Percentiles rank a stretch among this genome's conserved stretches.
Conservation (phyloP, 352 stramenopile species). For the Pythium rhizo-oryzae region DNA sequence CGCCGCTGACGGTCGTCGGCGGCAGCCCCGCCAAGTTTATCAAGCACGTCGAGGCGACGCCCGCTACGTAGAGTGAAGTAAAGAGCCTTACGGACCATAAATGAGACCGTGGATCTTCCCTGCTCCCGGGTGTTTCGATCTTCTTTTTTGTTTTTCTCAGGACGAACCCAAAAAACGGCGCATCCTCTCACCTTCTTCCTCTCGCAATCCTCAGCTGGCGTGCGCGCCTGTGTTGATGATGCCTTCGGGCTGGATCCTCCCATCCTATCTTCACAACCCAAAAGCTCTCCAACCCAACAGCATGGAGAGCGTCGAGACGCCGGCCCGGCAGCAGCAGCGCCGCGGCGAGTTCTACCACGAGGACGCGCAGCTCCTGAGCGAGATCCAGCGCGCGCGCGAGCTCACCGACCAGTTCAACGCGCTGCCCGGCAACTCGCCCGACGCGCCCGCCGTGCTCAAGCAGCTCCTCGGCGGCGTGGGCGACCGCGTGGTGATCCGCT, state of each 20-base stretch:
- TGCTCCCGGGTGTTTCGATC: not conserved
- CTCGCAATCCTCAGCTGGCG: not conserved
- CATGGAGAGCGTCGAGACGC: not conserved
- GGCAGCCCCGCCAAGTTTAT: constrained; percentile 83
- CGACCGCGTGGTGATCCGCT: constrained; percentile 56
- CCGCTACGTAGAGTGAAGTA: not conserved
- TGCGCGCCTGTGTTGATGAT: not conserved
- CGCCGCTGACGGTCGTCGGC: constrained; percentile 62
- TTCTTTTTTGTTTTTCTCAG: not conserved
- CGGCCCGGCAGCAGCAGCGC: constrained; percentile 58
- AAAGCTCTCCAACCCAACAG: not conserved
- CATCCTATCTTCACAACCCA: not conserved
- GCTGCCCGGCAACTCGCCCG: constrained; percentile 22
- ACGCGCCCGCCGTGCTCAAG: constrained; percentile 29
- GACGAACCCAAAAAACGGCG: not conserved
- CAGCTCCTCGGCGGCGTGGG: constrained; percentile 50
- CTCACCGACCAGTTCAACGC: constrained; percentile 51
- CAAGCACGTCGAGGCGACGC: constrained; percentile 30
- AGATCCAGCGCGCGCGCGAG: constrained; percentile 28
- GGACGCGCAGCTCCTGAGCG: constrained; percentile 34
- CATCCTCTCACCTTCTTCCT: not conserved
- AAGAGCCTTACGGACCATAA: too few species aligned
- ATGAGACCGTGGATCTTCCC: too few species aligned
- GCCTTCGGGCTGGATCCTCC: too few species aligned
- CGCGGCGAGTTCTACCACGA: constrained; percentile 54